Base-by-base conservation (phyloP, 2,329 filamentous ascomycete species). In the Diaporthe humulicola region DNA sequence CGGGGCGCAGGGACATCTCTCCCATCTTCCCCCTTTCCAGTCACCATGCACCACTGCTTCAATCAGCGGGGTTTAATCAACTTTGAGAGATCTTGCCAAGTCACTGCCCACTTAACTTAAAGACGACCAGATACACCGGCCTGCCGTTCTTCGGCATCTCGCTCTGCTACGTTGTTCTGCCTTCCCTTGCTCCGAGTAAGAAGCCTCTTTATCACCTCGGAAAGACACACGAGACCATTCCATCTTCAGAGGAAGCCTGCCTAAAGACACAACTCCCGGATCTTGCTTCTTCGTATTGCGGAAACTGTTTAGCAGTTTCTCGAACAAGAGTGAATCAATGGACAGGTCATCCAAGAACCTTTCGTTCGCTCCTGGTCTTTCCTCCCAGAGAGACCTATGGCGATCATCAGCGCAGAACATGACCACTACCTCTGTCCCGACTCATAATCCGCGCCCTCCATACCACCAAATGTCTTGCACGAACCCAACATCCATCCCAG, bases 1-100 rank as follows among this genome's bases (percentile, higher is more conserved):
- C 52, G 28, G 58, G 52, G 40, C 36, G 52, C 60, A 71, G 56
- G 58, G 42, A 67, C 54, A 72, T 64, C 28, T 64, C 52, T 52
- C 28, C 67, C 42, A 22, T 66, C 33, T 74, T 45, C 45, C 45
- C 42, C 66, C 60, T 36, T 45, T 69, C 54, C 36, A 69, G 60
- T 40, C 71, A 30, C 60, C 66, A 42, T 69, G 36, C 61, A 33
- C 25, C 52, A 64, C 19, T 54, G 17, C 25, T 48, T 69, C 28
- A n/a, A 66, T 10, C 12, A 45, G 30, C 22, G 66, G 58, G 28
- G 50, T 7, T 45, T 36, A n/a, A 28, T 67, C 64, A 33, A 33
- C 30, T 67, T 42, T 69, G 58, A 25, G 52, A 15, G 42, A 50
- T 56, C 52, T 30, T 61, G 36, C 36, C 38, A 36, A 61, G 25